Evolutionary conservation across 2,329 filamentous ascomycete genomes (phyloP), one percentile per base, ranked within the genome.

Genomic region (Cercospora beticola): DNA sequence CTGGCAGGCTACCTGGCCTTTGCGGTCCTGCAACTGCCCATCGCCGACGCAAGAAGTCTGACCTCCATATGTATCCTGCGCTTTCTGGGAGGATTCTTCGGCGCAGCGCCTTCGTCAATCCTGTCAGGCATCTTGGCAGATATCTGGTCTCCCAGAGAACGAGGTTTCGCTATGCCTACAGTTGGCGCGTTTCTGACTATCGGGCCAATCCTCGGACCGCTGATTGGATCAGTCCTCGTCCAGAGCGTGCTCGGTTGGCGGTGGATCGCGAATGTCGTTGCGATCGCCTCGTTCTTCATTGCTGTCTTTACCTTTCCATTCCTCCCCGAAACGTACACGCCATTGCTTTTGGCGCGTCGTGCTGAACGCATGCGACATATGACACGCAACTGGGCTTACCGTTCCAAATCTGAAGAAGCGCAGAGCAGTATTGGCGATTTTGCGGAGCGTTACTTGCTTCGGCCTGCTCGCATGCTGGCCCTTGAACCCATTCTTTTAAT

Each of bases 101-200:
- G 81, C 1, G 81, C 79, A 1, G 79, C 78, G 5, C 79, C 82
- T 1, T 72, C 82, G n/a, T 81, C 82, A 4, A 82, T 82, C 67
- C 78, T 81, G 26, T 81, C 81, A 8, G 83, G 82, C 63, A 80
- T 81, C 33, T 81, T 83, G 40, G 81, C 81, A 9, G 82, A 83
- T 70, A 81, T 83, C 71, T 84, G 82, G 66, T 69, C 77, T 0
- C 79, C 81, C 1, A 75, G 76, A 14, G 70, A 82, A 69, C 73
- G 81, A 62, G 81, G 81, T 62, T 68, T 83, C 57, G 89, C 89
- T 0, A 85, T 88, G 69, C 85, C 86, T 21, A 76, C 90, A 36
- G 92, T 91, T 73, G 86, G 89, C 7, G 83, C 87, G 10, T 88
- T 88, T 8, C 89, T 89, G 0, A 90, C 90, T 76, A 81, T 91